Evolutionary conservation across 2,329 filamentous ascomycete genomes (phyloP), one percentile per base, ranked within the genome.

Genomic region (Pseudogymnoascus sp.): DNA sequence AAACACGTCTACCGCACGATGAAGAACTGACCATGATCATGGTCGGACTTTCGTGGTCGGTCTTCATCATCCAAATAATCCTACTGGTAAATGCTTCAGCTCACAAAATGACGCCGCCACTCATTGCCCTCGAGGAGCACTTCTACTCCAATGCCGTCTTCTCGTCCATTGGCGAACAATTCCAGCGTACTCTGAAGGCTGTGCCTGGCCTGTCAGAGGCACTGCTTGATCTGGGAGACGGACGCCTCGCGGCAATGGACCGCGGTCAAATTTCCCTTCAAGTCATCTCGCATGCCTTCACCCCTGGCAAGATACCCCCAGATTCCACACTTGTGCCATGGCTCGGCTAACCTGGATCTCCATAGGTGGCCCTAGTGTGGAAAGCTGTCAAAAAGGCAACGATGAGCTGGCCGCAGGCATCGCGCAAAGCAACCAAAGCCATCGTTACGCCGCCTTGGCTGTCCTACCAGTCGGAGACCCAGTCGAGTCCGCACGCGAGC

Each of bases 51-150:
- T n/a, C 6, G 22, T n/a, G 43, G 14, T n/a, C 43, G 14, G 7
- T 26, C 24, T 50, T 50, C 24, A 50, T 50, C 11, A 24, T 24
- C 19, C 11, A 43, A 28, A 50, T 50, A 12, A 26, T 28, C 28
- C 6, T 50, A 50, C 43, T 50, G 14, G 43, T 28, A 50, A 50
- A 50, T 50, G 6, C 24, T n/a, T 50, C 12, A 50, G 43, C 14
- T 16, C 6, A n/a, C 12, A 26, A 14, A n/a, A 50, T 50, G 43
- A 50, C 43, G 12, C 43, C 24, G 7, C 71, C 72, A 14, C 66
- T 75, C n/a, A 75, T 77, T 61, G 67, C 75, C n/a, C 73, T 78
- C 24, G 76, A 78, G 63, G 76, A 78, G 62, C 76, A 78, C 64
- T 65, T 62, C 56, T 41, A 64, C 63, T 71, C 16, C 60, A 43